A percentile compares a stretch with the other conserved stretches of the same genome.
Evolutionary conservation across 768 basidiomycete species (phyloP).

Genomic region (Pleurotus eryngii): DNA sequence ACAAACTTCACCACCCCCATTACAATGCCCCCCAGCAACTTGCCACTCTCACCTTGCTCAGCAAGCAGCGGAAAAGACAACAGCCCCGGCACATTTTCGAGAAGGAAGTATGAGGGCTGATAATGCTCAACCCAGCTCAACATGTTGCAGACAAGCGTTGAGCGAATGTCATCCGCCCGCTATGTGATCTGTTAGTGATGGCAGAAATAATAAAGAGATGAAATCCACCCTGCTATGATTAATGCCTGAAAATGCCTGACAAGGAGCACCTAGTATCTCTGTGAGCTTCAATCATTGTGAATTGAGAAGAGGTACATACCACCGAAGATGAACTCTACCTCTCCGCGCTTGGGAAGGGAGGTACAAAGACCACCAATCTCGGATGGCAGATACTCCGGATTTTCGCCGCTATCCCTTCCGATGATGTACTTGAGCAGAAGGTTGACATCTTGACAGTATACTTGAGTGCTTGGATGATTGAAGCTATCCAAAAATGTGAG

Average conservation of each 20-base stretch:
- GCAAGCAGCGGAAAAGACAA: conserved; percentile 47
- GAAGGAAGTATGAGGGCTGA: conserved; percentile 56
- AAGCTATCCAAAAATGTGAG: conserved; percentile 30
- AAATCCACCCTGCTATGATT: conserved; percentile 56
- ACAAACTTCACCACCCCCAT: conserved; percentile 69
- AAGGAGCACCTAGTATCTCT: conserved; percentile 58
- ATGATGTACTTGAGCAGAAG: conserved; percentile 57
- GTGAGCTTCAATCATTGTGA: background rate
- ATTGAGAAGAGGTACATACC: conserved; percentile 36
- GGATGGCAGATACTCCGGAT: conserved; percentile 31
- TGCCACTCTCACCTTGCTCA: conserved; percentile 20
- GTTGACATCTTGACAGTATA: conserved; percentile 68
- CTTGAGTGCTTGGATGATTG: conserved; percentile 58
- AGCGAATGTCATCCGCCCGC: conserved; percentile 61
- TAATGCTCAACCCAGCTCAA: conserved; percentile 51
- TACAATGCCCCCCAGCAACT: conserved; percentile 38
- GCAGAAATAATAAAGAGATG: background rate
- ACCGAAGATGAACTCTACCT: conserved; percentile 72
- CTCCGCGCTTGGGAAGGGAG: conserved; percentile 54
- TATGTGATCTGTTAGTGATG: conserved; percentile 19
- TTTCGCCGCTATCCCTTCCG: conserved; percentile 37
- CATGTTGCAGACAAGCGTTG: conserved; percentile 7
- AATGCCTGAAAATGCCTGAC: conserved; percentile 66
- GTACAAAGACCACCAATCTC: conserved; percentile 37
- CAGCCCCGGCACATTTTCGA: conserved; percentile 73